These are phyloP conservation scores for Thyridium curvatum DNA, from an alignment of 2,329 filamentous ascomycete genomes.

Conservation along the genomic window DNA sequence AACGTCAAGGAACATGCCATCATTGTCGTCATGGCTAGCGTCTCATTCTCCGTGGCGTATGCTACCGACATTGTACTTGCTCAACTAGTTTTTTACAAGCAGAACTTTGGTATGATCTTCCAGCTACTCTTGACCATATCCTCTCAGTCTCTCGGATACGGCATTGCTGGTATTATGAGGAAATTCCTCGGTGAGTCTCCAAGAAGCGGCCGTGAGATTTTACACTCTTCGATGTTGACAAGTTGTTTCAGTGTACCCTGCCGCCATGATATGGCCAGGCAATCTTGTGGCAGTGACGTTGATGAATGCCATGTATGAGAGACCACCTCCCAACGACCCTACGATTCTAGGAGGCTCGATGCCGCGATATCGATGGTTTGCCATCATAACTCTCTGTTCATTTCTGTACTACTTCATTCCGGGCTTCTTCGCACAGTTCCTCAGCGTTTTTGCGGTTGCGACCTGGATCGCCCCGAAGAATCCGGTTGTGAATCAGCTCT, in stretches of 20 bases:
- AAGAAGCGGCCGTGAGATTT: neutral
- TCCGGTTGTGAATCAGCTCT: constrained; percentile 64
- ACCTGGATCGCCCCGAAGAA: constrained; percentile 69
- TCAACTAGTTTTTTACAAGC: constrained; percentile 65
- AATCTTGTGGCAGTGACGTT: constrained; percentile 61
- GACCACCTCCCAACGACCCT: constrained; percentile 40
- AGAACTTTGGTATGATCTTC: constrained; percentile 60
- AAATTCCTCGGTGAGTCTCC: constrained; percentile 49
- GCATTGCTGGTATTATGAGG: constrained; percentile 61
- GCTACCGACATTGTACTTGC: constrained; percentile 70
- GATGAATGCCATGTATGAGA: constrained; percentile 69
- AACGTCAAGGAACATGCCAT: constrained; percentile 66
- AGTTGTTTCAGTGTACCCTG: constrained; percentile 45
- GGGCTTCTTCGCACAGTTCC: constrained; percentile 60
- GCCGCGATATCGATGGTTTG: constrained; percentile 60
- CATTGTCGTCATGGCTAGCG: constrained; percentile 65
- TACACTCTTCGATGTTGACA: constrained; percentile 5
- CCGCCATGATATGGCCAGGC: constrained; percentile 69
- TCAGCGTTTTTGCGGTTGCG: constrained; percentile 64
- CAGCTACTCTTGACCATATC: constrained; percentile 62
- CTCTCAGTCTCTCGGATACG: constrained; percentile 64
- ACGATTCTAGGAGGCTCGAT: constrained; percentile 57
- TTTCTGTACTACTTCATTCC: constrained; percentile 66
- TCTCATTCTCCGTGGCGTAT: constrained; percentile 64
- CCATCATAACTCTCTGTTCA: constrained; percentile 46